phyloP scores from a whole-genome alignment of 2,329 filamentous ascomycete species.

The Colletotrichum sp. region DNA sequence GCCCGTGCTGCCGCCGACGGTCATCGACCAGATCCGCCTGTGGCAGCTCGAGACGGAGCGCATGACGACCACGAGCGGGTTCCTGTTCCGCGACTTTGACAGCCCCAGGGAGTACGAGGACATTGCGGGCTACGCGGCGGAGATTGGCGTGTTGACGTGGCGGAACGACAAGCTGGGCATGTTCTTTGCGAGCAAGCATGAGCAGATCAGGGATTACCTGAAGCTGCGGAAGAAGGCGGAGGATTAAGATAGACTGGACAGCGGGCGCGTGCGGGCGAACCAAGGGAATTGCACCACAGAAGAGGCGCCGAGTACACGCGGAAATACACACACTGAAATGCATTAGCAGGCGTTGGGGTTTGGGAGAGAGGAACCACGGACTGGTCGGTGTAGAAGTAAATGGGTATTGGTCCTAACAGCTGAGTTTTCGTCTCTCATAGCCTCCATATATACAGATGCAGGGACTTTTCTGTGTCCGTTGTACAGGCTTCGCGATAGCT shows the following conservation, averaged over 20 bases:
- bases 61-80: constrained; percentile 84
- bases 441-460: background rate
- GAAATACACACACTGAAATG: background rate
- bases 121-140: constrained; percentile 80
- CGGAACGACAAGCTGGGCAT: constrained; percentile 78
- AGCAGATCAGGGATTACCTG: constrained; percentile 85
- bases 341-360: constrained; percentile 24
- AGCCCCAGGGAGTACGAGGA: constrained; percentile 72
- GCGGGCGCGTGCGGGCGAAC: no score
- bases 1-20: constrained; percentile 88
- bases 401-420: constrained; percentile 9
- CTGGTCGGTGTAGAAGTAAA: constrained; percentile 8
- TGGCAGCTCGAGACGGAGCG: constrained; percentile 98
- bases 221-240: constrained; percentile 65
- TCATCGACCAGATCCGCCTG: constrained; percentile 94
- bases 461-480: background rate
- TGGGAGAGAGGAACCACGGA: background rate
- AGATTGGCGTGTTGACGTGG: constrained; percentile 90
- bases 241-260: constrained; percentile 6
- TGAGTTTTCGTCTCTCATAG: constrained; percentile 12
- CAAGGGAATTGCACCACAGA: background rate
- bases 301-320: background rate
- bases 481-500: background rate
- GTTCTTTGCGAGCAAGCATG: constrained; percentile 92
- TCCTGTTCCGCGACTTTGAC: constrained; percentile 88